These are phyloP conservation scores for Purpureocillium lavendulum DNA, from an alignment of 2,329 filamentous ascomycete genomes.

Conservation along the genomic window DNA sequence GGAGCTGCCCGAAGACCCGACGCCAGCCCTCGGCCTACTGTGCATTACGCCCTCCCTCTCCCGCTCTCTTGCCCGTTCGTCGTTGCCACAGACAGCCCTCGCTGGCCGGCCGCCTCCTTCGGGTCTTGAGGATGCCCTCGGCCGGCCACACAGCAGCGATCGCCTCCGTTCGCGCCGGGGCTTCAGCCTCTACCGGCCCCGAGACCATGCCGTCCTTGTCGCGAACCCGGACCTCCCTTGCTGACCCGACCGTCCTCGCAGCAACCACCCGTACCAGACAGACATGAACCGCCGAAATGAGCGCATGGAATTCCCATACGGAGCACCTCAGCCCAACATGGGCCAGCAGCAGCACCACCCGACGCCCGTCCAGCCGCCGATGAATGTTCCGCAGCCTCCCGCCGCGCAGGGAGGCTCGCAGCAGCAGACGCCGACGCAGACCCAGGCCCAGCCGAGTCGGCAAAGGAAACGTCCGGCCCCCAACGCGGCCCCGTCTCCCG, in stretches of 20 bases:
- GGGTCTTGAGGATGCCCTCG: slow-evolving; percentile 6
- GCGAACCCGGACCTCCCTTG: slow-evolving; percentile 13
- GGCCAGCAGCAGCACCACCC: slow-evolving; percentile 27
- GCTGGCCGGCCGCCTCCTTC: no score
- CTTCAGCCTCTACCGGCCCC: slow-evolving; percentile 10
- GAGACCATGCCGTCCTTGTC: slow-evolving; percentile 16
- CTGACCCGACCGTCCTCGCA: slow-evolving; percentile 20
- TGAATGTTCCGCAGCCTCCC: slow-evolving; percentile 25
- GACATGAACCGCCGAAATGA: slow-evolving; percentile 40
- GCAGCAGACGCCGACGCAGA: slow-evolving; percentile 28
- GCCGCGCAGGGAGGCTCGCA: slow-evolving; percentile 9
- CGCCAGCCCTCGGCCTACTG: no score
- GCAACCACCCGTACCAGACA: slow-evolving; percentile 40
- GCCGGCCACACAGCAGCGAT: background rate
- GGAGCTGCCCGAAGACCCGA: no score
- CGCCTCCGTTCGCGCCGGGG: slow-evolving; percentile 2
- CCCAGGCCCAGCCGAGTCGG: slow-evolving; percentile 27
- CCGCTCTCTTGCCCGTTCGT: background rate
- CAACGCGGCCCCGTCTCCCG: slow-evolving; percentile 28
- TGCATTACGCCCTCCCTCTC: background rate
- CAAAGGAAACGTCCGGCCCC: slow-evolving; percentile 33
- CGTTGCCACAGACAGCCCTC: background rate
- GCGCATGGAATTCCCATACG: slow-evolving; percentile 34
- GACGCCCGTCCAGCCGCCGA: slow-evolving; percentile 30
- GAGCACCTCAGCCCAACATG: slow-evolving; percentile 29